These are phyloP conservation scores for Globisporangium cylindrosporum DNA, from an alignment of 352 stramenopile genomes.

Conservation along the genomic window DNA sequence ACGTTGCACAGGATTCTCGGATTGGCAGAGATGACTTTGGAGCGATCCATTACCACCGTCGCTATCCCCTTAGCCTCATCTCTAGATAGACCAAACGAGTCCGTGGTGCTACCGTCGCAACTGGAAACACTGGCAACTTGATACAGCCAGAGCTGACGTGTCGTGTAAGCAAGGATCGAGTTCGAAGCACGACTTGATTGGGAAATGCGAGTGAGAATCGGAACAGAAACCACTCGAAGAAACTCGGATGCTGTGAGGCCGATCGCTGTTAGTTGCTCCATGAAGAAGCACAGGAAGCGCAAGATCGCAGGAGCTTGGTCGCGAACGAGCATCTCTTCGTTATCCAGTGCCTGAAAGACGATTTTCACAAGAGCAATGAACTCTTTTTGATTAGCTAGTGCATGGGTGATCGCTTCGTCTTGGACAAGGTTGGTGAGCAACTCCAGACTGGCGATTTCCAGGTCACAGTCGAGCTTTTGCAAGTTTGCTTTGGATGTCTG, in stretches of 20 bases:
- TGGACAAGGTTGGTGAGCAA: constrained; percentile 9
- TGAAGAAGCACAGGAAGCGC: constrained; percentile 15
- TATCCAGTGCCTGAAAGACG: background rate
- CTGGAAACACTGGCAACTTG: background rate
- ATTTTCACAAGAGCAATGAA: background rate
- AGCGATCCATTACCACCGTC: background rate
- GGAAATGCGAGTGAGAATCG: background rate
- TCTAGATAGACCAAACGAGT: background rate
- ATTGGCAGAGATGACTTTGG: background rate
- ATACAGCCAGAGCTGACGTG: constrained; percentile 11
- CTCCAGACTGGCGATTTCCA: constrained; percentile 2
- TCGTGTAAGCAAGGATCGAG: background rate
- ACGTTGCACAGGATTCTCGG: background rate
- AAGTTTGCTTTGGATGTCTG: background rate
- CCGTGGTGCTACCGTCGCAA: background rate
- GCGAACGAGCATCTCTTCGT: background rate
- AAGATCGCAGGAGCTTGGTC: background rate
- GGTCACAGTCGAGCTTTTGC: background rate
- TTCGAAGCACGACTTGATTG: background rate
- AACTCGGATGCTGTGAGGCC: background rate
- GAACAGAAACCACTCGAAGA: background rate
- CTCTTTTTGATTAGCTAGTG: background rate
- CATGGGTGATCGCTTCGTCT: background rate
- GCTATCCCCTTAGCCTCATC: background rate
- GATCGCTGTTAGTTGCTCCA: constrained; percentile 7